Conservation (phyloP, 495 filamentous ascomycete species). For the Schizothecium vesticola region DNA sequence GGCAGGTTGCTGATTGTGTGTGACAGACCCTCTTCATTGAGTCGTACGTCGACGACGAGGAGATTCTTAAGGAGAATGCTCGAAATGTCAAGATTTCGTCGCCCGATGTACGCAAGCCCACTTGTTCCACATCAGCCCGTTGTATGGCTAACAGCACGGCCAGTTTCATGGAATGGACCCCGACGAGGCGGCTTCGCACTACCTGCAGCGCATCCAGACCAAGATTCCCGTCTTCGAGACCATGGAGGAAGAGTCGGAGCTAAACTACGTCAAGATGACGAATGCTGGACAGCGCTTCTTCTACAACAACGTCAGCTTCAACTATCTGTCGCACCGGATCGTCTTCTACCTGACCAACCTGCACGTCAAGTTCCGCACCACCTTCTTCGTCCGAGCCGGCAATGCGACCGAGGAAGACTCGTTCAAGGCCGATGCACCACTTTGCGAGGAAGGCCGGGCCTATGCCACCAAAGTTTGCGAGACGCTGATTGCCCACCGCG, state of each 20-base stretch:
- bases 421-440: slow-evolving; percentile 81
- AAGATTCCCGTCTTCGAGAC: slow-evolving; percentile 96
- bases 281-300: slow-evolving; percentile 90
- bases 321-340: slow-evolving; percentile 91
- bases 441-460: slow-evolving; percentile 74
- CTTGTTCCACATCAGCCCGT: not conserved
- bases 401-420: slow-evolving; percentile 68
- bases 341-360: slow-evolving; percentile 97
- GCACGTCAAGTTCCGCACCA: slow-evolving; percentile 88
- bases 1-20: slow-evolving; percentile 5
- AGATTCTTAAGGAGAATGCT: slow-evolving; percentile 95
- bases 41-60: slow-evolving; percentile 86
- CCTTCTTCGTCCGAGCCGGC: slow-evolving; percentile 85
- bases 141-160: slow-evolving; percentile 21
- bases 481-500: slow-evolving; percentile 71
- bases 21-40: slow-evolving; percentile 88
- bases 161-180: slow-evolving; percentile 85
- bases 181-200: slow-evolving; percentile 86
- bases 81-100: slow-evolving; percentile 96
- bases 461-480: slow-evolving; percentile 89
- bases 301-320: slow-evolving; percentile 93
- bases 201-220: slow-evolving; percentile 78
- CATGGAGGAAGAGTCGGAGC: slow-evolving; percentile 86
- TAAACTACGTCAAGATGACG: slow-evolving; percentile 99
- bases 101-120: slow-evolving; percentile 63